phyloP scores from a whole-genome alignment of 495 filamentous ascomycete species.

The Pseudoneurospora amorphoporcata region DNA sequence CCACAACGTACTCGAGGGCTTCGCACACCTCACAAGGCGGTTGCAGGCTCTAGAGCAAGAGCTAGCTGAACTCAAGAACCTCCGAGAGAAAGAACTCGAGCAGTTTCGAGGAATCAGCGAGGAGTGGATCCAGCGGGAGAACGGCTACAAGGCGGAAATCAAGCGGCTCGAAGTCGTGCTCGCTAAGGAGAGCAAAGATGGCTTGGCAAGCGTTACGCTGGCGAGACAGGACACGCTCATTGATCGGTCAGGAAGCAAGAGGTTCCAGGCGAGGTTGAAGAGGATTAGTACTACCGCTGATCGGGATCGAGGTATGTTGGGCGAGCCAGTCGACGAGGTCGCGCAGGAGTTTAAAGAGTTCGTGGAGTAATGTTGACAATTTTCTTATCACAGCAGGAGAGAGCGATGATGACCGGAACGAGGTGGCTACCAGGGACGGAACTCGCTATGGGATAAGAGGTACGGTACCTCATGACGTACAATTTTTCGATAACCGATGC shows the following conservation, averaged over 20 bases:
- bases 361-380: neutral
- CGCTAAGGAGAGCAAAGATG: constrained; percentile 33
- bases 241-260: constrained; percentile 23
- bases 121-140: constrained; percentile 32
- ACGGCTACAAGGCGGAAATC: constrained; percentile 36
- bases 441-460: neutral
- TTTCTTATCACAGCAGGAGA: neutral
- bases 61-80: constrained; percentile 17
- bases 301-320: constrained; percentile 7
- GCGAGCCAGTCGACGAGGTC: neutral
- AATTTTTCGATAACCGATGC: neutral
- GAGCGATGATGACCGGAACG: neutral
- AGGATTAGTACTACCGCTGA: constrained; percentile 11
- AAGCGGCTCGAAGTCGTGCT: constrained; percentile 40
- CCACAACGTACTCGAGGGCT: constrained; percentile 31
- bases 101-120: constrained; percentile 27
- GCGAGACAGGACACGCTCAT: constrained; percentile 34
- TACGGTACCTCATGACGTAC: neutral
- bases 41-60: constrained; percentile 10
- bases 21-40: constrained; percentile 13
- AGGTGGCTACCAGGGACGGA: neutral
- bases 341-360: neutral
- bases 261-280: constrained; percentile 25
- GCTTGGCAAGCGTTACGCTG: constrained; percentile 35
- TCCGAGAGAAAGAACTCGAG: constrained; percentile 29